Evolutionary conservation across 768 basidiomycete species (phyloP), one percentile per base, ranked within the genome.

Genomic region (Boletus reticulatus): DNA sequence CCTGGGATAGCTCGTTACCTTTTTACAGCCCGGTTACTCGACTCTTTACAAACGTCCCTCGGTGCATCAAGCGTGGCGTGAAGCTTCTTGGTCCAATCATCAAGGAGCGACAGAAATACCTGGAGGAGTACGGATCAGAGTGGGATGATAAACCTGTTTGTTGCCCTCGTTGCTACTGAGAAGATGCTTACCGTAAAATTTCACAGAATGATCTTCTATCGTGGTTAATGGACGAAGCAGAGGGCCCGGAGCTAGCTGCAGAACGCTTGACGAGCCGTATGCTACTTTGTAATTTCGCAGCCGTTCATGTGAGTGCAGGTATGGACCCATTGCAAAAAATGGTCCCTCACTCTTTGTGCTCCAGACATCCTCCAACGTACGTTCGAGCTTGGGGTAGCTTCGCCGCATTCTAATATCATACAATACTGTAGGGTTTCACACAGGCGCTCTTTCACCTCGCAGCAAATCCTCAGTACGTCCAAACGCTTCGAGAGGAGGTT

Each of bases 401-500:
- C 6, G 14, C 14, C 17, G 12, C 16, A n/a, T 7, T 16, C 38
- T 39, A 16, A 39, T n/a, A n/a, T 39, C 27, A 16, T 39, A 8
- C 17, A 9, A 4, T 8, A 39, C 29, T 38, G 13, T 24, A 75
- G 74, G 66, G 55, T 36, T 67, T 76, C 32, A 69, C 69, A 0
- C 70, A 73, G 22, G 73, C 71, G 0, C 56, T 80, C 0, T 72
- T 67, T 42, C 53, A 68, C 46, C 69, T 80, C 6, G 76, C 74
- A 5, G 66, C 72, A 0, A 52, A 71, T 24, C 73, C 76, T 5
- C 58, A 74, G 48, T 75, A 67, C 43, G 51, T 71, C 3, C 61
- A 64, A 22, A 66, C 71, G 1, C 63, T 80, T 5, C 72, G 78
- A 0, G 67, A 73, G 43, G 79, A 80, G 55, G 64, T 74, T 12